Evolutionary conservation across 495 filamentous ascomycete genomes (phyloP).

Genomic region (Neurospora tetrasperma): DNA sequence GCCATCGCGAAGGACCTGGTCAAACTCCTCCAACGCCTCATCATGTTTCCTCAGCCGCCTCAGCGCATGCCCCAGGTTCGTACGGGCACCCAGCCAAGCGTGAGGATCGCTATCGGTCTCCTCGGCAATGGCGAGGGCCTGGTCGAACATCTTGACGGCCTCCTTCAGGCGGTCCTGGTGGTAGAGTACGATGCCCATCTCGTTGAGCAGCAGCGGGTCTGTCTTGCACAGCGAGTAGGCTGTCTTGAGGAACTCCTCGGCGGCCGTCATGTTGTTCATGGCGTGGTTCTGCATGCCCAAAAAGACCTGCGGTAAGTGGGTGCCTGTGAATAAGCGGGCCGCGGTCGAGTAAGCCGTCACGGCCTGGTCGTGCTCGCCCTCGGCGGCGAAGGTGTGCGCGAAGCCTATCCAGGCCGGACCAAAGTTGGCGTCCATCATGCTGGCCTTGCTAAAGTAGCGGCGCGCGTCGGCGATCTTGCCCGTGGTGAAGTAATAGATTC

Average conservation of each 20-base stretch:
- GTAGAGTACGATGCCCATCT: slow-evolving; percentile 88
- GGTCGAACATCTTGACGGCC: slow-evolving; percentile 61
- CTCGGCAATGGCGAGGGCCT: slow-evolving; percentile 63
- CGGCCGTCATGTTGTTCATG: slow-evolving; percentile 86
- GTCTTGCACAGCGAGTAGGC: slow-evolving; percentile 66
- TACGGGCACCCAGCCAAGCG: slow-evolving; percentile 79
- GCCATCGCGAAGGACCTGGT: slow-evolving; percentile 68
- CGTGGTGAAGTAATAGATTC: slow-evolving; percentile 87
- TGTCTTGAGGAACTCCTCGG: slow-evolving; percentile 89
- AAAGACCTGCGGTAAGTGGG: slow-evolving; percentile 92
- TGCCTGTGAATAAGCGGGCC: slow-evolving; percentile 90
- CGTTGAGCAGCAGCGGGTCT: slow-evolving; percentile 88
- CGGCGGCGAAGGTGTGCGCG: slow-evolving; percentile 99
- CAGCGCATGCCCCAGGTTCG: slow-evolving; percentile 82
- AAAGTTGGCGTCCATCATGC: slow-evolving; percentile 94
- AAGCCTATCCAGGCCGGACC: slow-evolving; percentile 99
- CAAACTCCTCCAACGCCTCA: slow-evolving; percentile 66
- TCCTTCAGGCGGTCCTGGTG: slow-evolving; percentile 73
- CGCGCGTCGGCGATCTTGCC: slow-evolving; percentile 86
- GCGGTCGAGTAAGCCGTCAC: slow-evolving; percentile 97
- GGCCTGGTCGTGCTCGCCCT: slow-evolving; percentile 97
- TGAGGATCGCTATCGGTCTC: slow-evolving; percentile 71
- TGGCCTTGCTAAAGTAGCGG: slow-evolving; percentile 92
- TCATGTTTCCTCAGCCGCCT: slow-evolving; percentile 59
- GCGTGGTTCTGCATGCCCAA: slow-evolving; percentile 97